Evolutionary conservation across 306 rosid genomes (phyloP), one percentile per base, ranked within the genome.

Genomic region (Corylus americana): DNA sequence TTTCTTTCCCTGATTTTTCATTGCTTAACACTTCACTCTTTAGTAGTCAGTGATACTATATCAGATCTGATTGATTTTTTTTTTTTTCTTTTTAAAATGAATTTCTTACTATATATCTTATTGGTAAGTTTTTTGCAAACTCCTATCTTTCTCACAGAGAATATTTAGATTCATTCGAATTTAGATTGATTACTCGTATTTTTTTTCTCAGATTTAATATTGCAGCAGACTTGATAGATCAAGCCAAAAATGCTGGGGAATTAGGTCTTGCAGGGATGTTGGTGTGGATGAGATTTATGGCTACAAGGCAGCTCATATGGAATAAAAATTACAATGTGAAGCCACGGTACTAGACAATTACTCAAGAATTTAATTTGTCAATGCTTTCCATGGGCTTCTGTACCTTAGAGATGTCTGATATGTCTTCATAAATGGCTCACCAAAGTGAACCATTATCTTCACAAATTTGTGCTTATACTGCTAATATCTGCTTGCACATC

Each of bases 261-360:
- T 78, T 88, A 83, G 99, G 98, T 75, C 85, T 95, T 73, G 96
- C 94, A 0, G 98, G 91, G 47, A 88, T 95, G 70, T 86, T 95
- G 87, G 99, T 95, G 77, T 95, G 99, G 99, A 91, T 93, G 98
- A 90, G 99, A 84, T 95, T 92, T 86, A 95, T 95, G 99, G 98
- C 99, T 62, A 91, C 93, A 6, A 90, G 99, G 87, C 99, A 95
- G 91, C 98, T 93, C 79, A 83, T 86, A 85, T 95, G 99, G 99
- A 95, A 95, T 91, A 95, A 95, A 91, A 93, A 95, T 82, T 95
- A 95, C 88, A 95, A 95, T 44, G 99, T 95, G 86, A 95, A 95
- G 85, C 99, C 99, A 88, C 97, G 99, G 99, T 95, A 90, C 53
- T 55, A 49, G 53, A 63, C 71, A 78, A 74, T 61, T 71, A 47